Evolutionary conservation across 345 rosid species (phyloP).

Genomic region (Zanthoxylum bungeanum): DNA sequence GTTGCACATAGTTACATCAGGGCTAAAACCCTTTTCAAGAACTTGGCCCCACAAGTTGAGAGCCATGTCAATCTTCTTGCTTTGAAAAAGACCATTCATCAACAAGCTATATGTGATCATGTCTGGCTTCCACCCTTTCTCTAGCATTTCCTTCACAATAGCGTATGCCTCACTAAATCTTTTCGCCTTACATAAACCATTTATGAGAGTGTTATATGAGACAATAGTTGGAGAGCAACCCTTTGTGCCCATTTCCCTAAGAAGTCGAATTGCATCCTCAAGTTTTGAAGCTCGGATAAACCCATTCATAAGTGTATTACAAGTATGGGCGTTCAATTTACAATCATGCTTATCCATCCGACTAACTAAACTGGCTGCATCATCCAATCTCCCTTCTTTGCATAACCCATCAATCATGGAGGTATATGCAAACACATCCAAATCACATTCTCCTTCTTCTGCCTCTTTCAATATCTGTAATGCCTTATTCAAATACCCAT

Average conservation of each 20-base stretch:
- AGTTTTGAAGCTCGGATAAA: slow-evolving; percentile 62
- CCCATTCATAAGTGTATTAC: slow-evolving; percentile 63
- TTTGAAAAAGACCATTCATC: slow-evolving; percentile 70
- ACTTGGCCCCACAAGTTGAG: slow-evolving; percentile 62
- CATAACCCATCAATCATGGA: slow-evolving; percentile 72
- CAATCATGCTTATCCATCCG: slow-evolving; percentile 44
- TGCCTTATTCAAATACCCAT: slow-evolving; percentile 69
- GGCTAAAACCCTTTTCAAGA: slow-evolving; percentile 52
- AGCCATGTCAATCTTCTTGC: slow-evolving; percentile 62
- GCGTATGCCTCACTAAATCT: slow-evolving; percentile 57
- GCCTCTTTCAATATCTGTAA: slow-evolving; percentile 48
- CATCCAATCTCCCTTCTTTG: slow-evolving; percentile 67
- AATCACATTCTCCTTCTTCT: slow-evolving; percentile 40
- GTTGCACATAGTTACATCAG: slow-evolving; percentile 74
- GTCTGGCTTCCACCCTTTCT: slow-evolving; percentile 68
- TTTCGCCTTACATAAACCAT: too few species aligned
- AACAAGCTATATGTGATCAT: slow-evolving; percentile 71
- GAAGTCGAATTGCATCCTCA: slow-evolving; percentile 48
- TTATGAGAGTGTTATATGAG: slow-evolving; percentile 67
- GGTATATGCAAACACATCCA: slow-evolving; percentile 67
- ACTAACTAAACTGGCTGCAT: slow-evolving; percentile 50
- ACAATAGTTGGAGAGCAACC: slow-evolving; percentile 54
- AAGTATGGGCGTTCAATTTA: slow-evolving; percentile 52
- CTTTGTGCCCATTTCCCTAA: slow-evolving; percentile 50
- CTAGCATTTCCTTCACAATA: slow-evolving; percentile 76